Evolutionary conservation across 129 eudicot genomes (phyloP).

Genomic region (Lactuca sativa): DNA sequence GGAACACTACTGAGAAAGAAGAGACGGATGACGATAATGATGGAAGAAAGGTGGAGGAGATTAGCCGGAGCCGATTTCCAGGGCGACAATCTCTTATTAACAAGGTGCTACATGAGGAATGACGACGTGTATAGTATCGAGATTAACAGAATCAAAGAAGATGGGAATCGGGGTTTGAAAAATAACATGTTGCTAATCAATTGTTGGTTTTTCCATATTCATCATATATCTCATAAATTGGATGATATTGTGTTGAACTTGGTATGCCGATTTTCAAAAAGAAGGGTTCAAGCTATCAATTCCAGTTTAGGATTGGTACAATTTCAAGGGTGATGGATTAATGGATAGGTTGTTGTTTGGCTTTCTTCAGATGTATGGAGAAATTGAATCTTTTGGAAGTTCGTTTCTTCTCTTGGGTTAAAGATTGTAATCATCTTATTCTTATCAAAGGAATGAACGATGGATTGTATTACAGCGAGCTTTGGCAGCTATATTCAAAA

Average conservation of each 20-base stretch:
- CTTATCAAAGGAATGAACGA: no score
- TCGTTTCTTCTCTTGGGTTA: background rate
- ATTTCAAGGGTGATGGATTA: background rate
- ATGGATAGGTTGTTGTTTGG: background rate
- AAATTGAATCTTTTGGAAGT: background rate
- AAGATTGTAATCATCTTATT: no score
- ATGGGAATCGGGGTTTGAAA: no score
- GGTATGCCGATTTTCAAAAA: no score
- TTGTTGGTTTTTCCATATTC: no score
- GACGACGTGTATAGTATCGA: background rate
- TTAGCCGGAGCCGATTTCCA: constrained; percentile 44
- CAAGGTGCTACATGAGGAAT: constrained; percentile 18
- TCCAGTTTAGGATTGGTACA: background rate
- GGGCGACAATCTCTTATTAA: constrained; percentile 53
- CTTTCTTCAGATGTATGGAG: background rate
- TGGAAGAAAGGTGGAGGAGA: background rate
- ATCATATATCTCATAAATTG: no score
- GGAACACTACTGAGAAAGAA: background rate
- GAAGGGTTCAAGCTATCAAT: no score
- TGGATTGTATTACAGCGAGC: no score
- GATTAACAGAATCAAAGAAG: background rate
- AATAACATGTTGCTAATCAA: no score
- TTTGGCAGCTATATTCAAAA: no score
- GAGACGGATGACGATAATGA: background rate
- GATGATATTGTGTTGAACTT: no score